A percentile compares a stretch with the other conserved stretches of the same genome.
Conservation (phyloP, 768 basidiomycete genomes). For the Clavulina sp. region DNA sequence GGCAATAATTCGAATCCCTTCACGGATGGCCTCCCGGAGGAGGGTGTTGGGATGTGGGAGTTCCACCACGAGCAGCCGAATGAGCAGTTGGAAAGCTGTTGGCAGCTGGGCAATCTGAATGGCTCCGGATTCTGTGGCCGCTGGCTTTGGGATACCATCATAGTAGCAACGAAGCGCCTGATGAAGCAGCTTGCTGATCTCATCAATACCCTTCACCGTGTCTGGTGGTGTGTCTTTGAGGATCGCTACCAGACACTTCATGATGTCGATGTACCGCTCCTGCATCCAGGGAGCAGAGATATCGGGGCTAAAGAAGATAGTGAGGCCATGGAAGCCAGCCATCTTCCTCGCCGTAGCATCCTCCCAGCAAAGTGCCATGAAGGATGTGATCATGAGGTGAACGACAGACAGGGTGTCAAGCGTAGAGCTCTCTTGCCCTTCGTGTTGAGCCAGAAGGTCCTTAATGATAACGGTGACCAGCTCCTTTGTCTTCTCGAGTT, state of each 20-base stretch:
- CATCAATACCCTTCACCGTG: slow-evolving; percentile 61
- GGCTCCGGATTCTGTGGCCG: background rate
- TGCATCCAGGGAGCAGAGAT: slow-evolving; percentile 63
- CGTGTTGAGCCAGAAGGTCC: slow-evolving; percentile 38
- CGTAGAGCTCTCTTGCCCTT: slow-evolving; percentile 10
- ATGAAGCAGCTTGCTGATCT: slow-evolving; percentile 60
- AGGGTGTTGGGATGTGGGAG: slow-evolving; percentile 71
- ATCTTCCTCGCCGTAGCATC: slow-evolving; percentile 80
- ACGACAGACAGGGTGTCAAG: slow-evolving; percentile 39
- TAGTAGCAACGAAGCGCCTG: slow-evolving; percentile 12
- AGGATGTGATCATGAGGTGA: slow-evolving; percentile 66
- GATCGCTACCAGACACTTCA: slow-evolving; percentile 77
- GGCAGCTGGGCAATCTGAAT: background rate
- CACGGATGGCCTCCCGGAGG: slow-evolving; percentile 70
- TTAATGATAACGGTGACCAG: slow-evolving; percentile 45
- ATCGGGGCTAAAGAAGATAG: slow-evolving; percentile 58
- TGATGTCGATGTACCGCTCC: slow-evolving; percentile 77
- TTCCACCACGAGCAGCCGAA: slow-evolving; percentile 76
- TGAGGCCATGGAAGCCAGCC: slow-evolving; percentile 77
- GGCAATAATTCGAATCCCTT: slow-evolving; percentile 61
- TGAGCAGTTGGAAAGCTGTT: slow-evolving; percentile 34
- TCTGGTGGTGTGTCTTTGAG: slow-evolving; percentile 90
- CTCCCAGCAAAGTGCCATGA: slow-evolving; percentile 75
- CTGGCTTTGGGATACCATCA: background rate
- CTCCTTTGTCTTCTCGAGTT: slow-evolving; percentile 40